Base-by-base conservation (phyloP, 1,284 basidiomycete genomes). In the Leucoagaricus sp. region DNA sequence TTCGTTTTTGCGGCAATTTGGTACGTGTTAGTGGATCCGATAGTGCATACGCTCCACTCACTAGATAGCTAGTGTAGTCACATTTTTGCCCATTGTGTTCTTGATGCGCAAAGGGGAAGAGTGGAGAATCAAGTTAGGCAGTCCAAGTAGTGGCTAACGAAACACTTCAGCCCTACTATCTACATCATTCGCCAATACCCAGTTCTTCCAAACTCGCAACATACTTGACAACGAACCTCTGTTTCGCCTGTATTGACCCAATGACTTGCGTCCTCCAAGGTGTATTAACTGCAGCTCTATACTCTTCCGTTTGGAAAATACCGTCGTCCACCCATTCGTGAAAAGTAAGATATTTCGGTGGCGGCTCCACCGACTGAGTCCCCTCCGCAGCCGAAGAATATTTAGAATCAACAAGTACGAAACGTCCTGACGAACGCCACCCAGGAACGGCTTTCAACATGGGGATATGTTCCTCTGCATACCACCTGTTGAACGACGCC, bases 261-360 rank as follows among this genome's bases (percentile, higher is more conserved):
- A 71, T 67, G n/a, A 71, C 65, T 29, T 61, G 53, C 4, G 62
- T 65, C 50, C 69, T 65, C 70, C 70, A 70, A 8, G 64, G 61
- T 15, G 71, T 71, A 47, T 61, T 65, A 10, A 64, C 66, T 21
- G 70, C 70, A 21, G 63, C 62, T 45, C 60, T 65, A 48, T 66
- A 71, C 55, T 69, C 65, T 2, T 57, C 42, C 15, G 65, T 64
- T 23, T 49, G 48, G 46, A 71, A 71, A 21, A 64, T 63, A 1
- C 58, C 53, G 26, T 41, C 41, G 26, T 58, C 56, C 7, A 36
- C 58, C 65, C 66, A 71, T 29, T 64, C 66, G 58, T 71, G 68
- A 26, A 71, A 52, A 15, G 71, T 70, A 31, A 71, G 63, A 61
- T 71, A 69, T 15, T 49, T 54, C 23, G 71, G 67, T 4, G 60